These are phyloP conservation scores for Blyttiomyces sp. DNA, from an alignment of 371 early-diverging fungal species.

Conservation along the genomic window DNA sequence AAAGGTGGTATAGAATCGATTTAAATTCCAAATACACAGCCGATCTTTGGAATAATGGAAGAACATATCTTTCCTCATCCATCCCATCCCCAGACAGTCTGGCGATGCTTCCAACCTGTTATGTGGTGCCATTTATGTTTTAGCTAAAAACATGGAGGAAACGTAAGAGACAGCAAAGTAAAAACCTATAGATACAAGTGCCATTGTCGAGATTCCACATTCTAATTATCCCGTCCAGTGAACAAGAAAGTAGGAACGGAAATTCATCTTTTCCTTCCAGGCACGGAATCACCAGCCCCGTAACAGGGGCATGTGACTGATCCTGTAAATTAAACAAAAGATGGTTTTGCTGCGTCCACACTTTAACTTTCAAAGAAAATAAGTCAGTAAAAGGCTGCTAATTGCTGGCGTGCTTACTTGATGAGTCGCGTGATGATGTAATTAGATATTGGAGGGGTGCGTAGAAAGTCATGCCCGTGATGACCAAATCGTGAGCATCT, in stretches of 20 bases:
- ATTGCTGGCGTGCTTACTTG: constrained; percentile 16
- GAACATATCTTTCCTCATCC: constrained; percentile 38
- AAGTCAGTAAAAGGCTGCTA: neutral
- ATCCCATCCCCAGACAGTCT: constrained; percentile 35
- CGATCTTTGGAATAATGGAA: constrained; percentile 32
- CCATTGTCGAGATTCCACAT: constrained; percentile 97
- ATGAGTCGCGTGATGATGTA: constrained; percentile 44
- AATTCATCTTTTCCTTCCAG: neutral
- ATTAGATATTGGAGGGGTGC: constrained; percentile 41
- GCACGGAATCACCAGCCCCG: constrained; percentile 18
- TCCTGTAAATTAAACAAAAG: constrained; percentile 41
- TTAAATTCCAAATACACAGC: constrained; percentile 44
- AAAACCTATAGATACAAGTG: constrained; percentile 51
- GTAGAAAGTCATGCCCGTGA: constrained; percentile 36
- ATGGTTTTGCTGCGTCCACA: constrained; percentile 42
- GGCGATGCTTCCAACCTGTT: constrained; percentile 28
- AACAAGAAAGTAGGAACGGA: constrained; percentile 41
- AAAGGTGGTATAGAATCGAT: constrained; percentile 38
- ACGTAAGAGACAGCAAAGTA: too few species aligned
- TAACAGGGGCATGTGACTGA: constrained; percentile 35
- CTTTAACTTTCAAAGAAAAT: constrained; percentile 27
- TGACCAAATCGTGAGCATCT: constrained; percentile 40
- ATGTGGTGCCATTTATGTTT: too few species aligned
- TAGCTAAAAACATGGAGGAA: too few species aligned
- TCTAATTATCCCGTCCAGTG: constrained; percentile 81